Percentiles rank a stretch among this genome's conserved stretches.
phyloP scores from a whole-genome alignment of 2,329 filamentous ascomycete species.

The Xylaria polymorpha region DNA sequence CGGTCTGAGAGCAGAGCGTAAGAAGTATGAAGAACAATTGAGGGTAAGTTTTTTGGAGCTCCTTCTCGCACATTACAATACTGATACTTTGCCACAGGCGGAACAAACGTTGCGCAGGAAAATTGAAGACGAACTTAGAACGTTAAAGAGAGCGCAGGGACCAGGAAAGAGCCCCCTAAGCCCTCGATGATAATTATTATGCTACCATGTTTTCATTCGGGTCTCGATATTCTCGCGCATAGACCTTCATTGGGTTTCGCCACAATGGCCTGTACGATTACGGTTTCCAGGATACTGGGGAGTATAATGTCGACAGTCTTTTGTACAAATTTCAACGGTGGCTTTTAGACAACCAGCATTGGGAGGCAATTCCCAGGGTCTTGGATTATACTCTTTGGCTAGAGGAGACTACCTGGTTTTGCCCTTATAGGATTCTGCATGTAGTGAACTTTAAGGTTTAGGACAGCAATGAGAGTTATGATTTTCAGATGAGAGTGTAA shows the following conservation, averaged over 20 bases:
- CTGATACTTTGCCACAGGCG: conserved; percentile 44
- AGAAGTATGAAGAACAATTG: conserved; percentile 52
- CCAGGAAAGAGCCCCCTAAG: conserved; percentile 46
- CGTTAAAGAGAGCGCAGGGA: conserved; percentile 48
- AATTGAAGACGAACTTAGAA: conserved; percentile 50
- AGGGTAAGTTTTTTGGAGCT: conserved; percentile 44
- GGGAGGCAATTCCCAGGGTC: conserved; percentile 29
- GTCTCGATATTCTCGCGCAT: conserved; percentile 24
- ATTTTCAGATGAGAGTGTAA: conserved; percentile 16
- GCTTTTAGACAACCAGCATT: conserved; percentile 37
- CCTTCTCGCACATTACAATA: background rate
- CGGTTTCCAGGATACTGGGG: conserved; percentile 32
- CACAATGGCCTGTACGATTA: conserved; percentile 28
- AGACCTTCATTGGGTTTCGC: conserved; percentile 3
- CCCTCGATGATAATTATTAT: conserved; percentile 33
- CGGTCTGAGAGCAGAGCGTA: conserved; percentile 50
- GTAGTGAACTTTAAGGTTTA: conserved; percentile 21
- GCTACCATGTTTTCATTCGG: conserved; percentile 28
- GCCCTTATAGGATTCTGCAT: conserved; percentile 20
- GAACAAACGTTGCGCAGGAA: conserved; percentile 50
- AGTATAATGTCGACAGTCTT: conserved; percentile 29
- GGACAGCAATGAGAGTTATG: conserved; percentile 30
- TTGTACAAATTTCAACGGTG: conserved; percentile 33
- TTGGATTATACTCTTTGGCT: conserved; percentile 35
- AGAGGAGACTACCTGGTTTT: conserved; percentile 22